phyloP scores from a whole-genome alignment of 768 basidiomycete genomes.

The Tulasnella sp. region DNA sequence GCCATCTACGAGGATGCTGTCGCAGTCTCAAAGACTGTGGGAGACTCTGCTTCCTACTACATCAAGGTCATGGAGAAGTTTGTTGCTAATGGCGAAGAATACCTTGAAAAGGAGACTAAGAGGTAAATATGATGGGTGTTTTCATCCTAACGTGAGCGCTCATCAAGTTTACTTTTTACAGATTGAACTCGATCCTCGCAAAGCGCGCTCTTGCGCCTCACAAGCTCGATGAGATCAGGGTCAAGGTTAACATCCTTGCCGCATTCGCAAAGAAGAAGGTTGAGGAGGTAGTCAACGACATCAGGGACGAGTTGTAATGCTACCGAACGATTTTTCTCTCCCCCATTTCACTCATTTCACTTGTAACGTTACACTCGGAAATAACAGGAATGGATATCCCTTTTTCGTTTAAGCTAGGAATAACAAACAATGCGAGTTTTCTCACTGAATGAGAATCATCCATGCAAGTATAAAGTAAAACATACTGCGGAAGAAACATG shows the following conservation, averaged over 20 bases:
- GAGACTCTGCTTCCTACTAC: conserved; percentile 58
- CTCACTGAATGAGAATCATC: conserved; percentile 95
- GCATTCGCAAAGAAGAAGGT: conserved; percentile 38
- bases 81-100: conserved; percentile 50
- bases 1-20: conserved; percentile 55
- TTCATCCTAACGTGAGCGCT: conserved; percentile 18
- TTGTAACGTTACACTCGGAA: too few relatives aligned
- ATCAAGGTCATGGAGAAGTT: conserved; percentile 85
- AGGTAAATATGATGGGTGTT: conserved; percentile 38
- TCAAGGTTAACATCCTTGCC: conserved; percentile 75
- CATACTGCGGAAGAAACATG: conserved; percentile 34
- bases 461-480: conserved; percentile 92
- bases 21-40: conserved; percentile 37
- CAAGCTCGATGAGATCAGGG: conserved; percentile 88
- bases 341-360: too few relatives aligned
- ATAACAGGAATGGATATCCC: too few relatives aligned
- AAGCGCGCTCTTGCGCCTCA: conserved; percentile 62
- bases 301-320: conserved; percentile 19
- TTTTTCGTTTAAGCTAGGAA: too few relatives aligned
- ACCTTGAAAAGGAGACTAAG: conserved; percentile 73
- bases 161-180: conserved; percentile 25
- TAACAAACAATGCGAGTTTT: too few relatives aligned
- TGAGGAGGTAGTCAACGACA: conserved; percentile 21
- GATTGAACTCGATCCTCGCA: conserved; percentile 59
- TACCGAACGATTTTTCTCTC: too few relatives aligned